Conservation (phyloP, 1,284 basidiomycete genomes). For the Golubevia sp. region DNA sequence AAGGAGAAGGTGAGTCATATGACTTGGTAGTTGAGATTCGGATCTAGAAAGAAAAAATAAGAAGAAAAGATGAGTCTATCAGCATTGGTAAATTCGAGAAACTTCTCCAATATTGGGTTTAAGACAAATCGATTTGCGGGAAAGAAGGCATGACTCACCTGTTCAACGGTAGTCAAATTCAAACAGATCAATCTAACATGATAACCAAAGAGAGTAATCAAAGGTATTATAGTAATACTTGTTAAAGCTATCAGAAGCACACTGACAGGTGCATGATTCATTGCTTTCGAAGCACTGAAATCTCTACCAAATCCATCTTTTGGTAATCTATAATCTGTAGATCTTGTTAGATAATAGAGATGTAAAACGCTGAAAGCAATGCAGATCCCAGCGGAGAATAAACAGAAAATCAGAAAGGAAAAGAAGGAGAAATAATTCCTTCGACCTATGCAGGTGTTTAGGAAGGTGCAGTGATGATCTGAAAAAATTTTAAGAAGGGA, state of each 20-base stretch:
- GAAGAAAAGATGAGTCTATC: neutral
- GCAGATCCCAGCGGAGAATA: slow-evolving; percentile 15
- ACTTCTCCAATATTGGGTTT: neutral
- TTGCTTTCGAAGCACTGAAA: slow-evolving; percentile 24
- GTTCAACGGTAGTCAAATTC: slow-evolving; percentile 53
- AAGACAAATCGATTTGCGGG: no score
- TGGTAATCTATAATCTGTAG: slow-evolving; percentile 14
- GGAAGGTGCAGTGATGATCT: slow-evolving; percentile 61
- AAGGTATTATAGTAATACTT: slow-evolving; percentile 19
- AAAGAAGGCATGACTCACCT: no score
- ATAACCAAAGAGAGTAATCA: slow-evolving; percentile 37
- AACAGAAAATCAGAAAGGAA: slow-evolving; percentile 36
- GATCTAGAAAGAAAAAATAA: neutral
- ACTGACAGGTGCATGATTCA: slow-evolving; percentile 30
- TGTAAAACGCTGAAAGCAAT: slow-evolving; percentile 23
- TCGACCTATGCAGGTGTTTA: slow-evolving; percentile 59
- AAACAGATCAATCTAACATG: slow-evolving; percentile 40
- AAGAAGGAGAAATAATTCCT: slow-evolving; percentile 59
- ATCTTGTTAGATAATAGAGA: slow-evolving; percentile 26
- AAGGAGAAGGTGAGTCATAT: neutral
- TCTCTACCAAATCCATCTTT: slow-evolving; percentile 18
- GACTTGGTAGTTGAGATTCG: neutral
- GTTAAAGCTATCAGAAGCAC: slow-evolving; percentile 44
- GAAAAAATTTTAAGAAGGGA: neutral
- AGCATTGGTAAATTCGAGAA: neutral